Base-by-base conservation (phyloP, 192 early-diverging fungal genomes). In the Phycomyces blakesleeanus region DNA sequence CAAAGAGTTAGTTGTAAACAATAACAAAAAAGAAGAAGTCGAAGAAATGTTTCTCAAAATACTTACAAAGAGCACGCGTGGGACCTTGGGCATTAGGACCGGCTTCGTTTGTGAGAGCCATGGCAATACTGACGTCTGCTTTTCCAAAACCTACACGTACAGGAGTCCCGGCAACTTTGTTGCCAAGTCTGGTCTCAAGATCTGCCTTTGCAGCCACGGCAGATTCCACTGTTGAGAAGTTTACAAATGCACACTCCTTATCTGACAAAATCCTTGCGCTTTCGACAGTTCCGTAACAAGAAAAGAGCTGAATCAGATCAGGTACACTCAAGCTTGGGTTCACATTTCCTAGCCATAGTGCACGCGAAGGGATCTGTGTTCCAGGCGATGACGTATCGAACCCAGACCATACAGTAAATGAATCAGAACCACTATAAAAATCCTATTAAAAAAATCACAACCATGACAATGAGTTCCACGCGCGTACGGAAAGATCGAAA, bases 201-300 rank as follows among this genome's bases (percentile, higher is more conserved):
- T 88, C 89, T 24, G 89, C 89, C 60, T 86, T 83, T 7, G 95
- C 96, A 27, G 79, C 63, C 26, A 95, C 69, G 12, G 96, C 96
- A 72, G 96, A 91, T 29, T 95, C 95, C n/a, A 92, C 76, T 0
- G 85, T 79, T 21, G 79, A 67, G 73, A 90, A 97, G 71, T 95
- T 98, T 51, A 98, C 88, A 76, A 97, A 98, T 12, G 94, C 96
- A 62, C 96, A 97, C 66, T 98, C 94, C 75, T 93, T 93, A 66
- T 98, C 96, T 0, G 91, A 88, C 41, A 97, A 80, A 53, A 98
- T 83, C 26, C 93, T 85, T 50, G 94, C 79, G 57, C 85, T 88
- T 72, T 98, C 96, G 59, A 98, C 93, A 10, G 88, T 77, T 0
- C 96, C 96, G 71, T 92, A 98, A 15, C 88, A 86, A 37, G 87